phyloP scores from a whole-genome alignment of 768 basidiomycete species.

The Amylocystis lapponica region DNA sequence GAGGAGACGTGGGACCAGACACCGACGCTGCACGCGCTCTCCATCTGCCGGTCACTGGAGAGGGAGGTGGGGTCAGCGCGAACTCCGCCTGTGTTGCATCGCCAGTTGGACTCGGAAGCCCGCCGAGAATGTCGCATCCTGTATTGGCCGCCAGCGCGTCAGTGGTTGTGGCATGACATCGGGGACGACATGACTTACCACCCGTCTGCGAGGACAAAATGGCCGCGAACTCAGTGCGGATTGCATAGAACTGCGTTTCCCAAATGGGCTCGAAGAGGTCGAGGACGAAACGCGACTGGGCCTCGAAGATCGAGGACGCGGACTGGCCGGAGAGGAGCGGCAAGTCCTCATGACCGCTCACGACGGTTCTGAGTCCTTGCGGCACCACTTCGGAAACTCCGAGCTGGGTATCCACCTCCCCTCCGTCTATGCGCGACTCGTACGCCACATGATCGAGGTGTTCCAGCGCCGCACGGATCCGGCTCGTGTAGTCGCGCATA shows the following conservation, averaged over 20 bases:
- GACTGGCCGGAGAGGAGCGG: neutral
- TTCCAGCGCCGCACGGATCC: slow-evolving; percentile 1
- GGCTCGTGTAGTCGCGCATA: neutral
- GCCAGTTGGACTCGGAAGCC: neutral
- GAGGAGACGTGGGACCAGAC: neutral
- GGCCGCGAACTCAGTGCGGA: neutral
- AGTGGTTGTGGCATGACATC: too few species aligned
- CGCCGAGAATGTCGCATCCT: too few species aligned
- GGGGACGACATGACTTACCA: too few species aligned
- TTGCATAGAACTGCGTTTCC: slow-evolving; percentile 6
- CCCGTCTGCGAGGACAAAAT: neutral
- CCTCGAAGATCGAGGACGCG: slow-evolving; percentile 3
- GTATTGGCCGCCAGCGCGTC: too few species aligned
- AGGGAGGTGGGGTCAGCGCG: neutral
- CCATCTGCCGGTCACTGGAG: neutral
- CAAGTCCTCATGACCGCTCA: neutral
- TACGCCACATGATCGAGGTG: too few species aligned
- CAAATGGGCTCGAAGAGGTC: slow-evolving; percentile 10
- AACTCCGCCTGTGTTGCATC: neutral
- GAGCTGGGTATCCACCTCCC: neutral
- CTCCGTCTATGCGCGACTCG: too few species aligned
- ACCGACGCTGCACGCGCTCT: neutral
- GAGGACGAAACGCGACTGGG: slow-evolving; percentile 5
- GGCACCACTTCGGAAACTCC: too few species aligned
- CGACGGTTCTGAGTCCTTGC: too few species aligned